Percentiles rank a stretch among this genome's conserved stretches.
Evolutionary conservation across 139 green algal genomes (phyloP).

Genomic region (Nannochloris sp.): DNA sequence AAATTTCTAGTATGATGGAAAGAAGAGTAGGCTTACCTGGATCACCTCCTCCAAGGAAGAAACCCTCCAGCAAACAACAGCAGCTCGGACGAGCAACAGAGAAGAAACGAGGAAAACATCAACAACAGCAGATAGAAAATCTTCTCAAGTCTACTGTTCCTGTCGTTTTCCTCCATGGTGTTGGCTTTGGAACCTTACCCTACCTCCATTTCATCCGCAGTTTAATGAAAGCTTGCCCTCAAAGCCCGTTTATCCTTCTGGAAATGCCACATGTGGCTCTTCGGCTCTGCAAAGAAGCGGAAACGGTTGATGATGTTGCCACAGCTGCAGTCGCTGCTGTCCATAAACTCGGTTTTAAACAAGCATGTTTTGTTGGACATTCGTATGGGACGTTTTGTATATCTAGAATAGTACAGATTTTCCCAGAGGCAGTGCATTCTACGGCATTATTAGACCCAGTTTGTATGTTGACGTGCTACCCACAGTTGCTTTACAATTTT

Average conservation of each 20-base stretch:
- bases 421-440: conserved; percentile 17
- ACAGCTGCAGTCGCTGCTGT: conserved; percentile 10
- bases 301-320: conserved; percentile 28
- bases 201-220: conserved; percentile 32
- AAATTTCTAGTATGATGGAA: neutral
- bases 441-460: conserved; percentile 43
- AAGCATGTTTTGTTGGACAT: conserved; percentile 36
- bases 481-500: conserved; percentile 46
- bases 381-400: conserved; percentile 42
- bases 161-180: conserved; percentile 48
- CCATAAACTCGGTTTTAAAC: conserved; percentile 13
- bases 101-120: neutral
- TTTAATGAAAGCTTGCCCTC: conserved; percentile 14
- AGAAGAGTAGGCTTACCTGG: too few species aligned
- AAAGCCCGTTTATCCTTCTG: conserved; percentile 1
- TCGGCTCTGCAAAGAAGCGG: conserved; percentile 19
- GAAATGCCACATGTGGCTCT: conserved; percentile 36
- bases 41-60: too few species aligned
- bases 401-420: conserved; percentile 33
- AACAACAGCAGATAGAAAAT: neutral
- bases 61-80: neutral
- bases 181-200: conserved; percentile 37
- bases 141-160: conserved; percentile 13
- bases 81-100: neutral
- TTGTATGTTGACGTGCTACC: conserved; percentile 42